Evolutionary conservation across 495 filamentous ascomycete genomes (phyloP).

Genomic region (Neurospora tetrasperma): DNA sequence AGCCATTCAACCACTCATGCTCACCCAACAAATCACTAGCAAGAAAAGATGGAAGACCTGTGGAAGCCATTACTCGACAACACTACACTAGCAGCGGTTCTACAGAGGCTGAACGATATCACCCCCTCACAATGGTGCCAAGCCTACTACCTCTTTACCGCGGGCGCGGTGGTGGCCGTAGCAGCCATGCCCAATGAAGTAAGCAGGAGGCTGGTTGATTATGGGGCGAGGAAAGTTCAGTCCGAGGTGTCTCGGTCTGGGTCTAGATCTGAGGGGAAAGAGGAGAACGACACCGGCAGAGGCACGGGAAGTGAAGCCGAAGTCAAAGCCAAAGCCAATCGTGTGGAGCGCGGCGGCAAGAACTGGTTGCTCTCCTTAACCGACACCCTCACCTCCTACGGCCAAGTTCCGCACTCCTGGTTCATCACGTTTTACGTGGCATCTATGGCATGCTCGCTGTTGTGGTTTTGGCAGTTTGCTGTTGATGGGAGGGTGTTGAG

Average conservation of each 20-base stretch:
- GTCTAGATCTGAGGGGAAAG: background rate
- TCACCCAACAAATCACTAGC: background rate
- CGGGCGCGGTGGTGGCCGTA: constrained; percentile 26
- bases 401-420: constrained; percentile 70
- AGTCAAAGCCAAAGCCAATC: too few species aligned
- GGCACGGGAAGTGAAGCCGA: background rate
- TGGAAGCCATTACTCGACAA: background rate
- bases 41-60: background rate
- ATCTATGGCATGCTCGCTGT: constrained; percentile 57
- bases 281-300: background rate
- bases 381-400: constrained; percentile 22
- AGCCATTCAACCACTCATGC: background rate
- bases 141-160: constrained; percentile 34
- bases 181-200: constrained; percentile 30
- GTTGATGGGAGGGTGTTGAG: constrained; percentile 42
- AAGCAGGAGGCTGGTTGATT: constrained; percentile 33
- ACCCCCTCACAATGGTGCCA: constrained; percentile 34
- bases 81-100: background rate
- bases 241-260: background rate
- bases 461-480: constrained; percentile 68
- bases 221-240: constrained; percentile 34
- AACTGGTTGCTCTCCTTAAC: constrained; percentile 18
- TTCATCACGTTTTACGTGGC: constrained; percentile 80
- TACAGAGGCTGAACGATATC: background rate
- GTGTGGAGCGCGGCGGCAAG: too few species aligned